A percentile compares a stretch with the other conserved stretches of the same genome.
These are phyloP conservation scores for Glycine tomentella DNA, from an alignment of 306 rosid genomes.

Conservation along the genomic window DNA sequence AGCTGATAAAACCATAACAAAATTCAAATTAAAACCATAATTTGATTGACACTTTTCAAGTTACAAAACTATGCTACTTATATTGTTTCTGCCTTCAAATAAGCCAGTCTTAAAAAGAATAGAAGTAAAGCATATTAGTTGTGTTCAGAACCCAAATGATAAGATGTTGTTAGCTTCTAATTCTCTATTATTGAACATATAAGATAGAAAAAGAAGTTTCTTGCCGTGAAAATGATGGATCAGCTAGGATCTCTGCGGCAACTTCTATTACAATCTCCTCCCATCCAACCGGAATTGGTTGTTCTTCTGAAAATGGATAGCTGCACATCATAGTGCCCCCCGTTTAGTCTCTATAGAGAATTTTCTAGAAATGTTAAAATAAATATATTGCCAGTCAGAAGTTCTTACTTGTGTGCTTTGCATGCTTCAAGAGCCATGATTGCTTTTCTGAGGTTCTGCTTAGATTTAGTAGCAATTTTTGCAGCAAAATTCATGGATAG, in stretches of 20 bases:
- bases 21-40: neutral
- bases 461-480: conserved; percentile 76
- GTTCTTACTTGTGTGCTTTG: conserved; percentile 83
- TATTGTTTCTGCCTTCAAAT: conserved; percentile 14
- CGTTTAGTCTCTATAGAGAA: conserved; percentile 39
- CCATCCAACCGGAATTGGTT: conserved; percentile 88
- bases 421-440: conserved; percentile 93
- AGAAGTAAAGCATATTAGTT: conserved; percentile 11
- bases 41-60: conserved; percentile 26
- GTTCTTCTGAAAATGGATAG: conserved; percentile 88
- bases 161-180: neutral
- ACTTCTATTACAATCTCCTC: conserved; percentile 73
- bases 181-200: neutral
- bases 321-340: conserved; percentile 53
- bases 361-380: neutral
- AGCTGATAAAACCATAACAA: conserved; percentile 55
- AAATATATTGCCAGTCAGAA: neutral
- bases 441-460: conserved; percentile 84
- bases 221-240: conserved; percentile 78
- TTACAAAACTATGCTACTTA: neutral
- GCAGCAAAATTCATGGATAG: conserved; percentile 73
- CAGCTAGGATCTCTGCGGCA: conserved; percentile 73
- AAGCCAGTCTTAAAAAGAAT: conserved; percentile 14
- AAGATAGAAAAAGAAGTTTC: conserved; percentile 3
- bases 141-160: neutral